phyloP scores from a whole-genome alignment of 2,329 filamentous ascomycete genomes.

The Diplocarpon rosae region DNA sequence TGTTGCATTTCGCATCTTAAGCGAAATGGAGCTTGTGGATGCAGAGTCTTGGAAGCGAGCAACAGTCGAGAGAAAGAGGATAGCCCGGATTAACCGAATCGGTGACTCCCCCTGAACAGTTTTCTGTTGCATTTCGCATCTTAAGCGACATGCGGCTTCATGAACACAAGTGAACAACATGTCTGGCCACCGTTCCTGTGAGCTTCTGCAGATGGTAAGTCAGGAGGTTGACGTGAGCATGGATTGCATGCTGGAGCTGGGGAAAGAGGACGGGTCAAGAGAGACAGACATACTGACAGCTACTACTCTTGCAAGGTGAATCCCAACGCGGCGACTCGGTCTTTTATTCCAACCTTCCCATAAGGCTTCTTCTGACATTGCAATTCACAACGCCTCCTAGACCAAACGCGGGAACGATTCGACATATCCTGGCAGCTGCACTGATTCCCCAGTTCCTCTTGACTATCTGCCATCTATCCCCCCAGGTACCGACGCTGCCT shows the following conservation, averaged over 20 bases:
- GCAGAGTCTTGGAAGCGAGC: neutral
- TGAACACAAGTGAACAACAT: neutral
- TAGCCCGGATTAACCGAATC: neutral
- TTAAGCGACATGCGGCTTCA: neutral
- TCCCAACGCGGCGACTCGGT: neutral
- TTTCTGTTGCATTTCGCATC: neutral
- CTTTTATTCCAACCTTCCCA: constrained; percentile 29
- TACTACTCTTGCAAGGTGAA: neutral
- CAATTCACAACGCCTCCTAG: constrained; percentile 79
- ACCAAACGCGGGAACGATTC: constrained; percentile 83
- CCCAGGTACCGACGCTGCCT: constrained; percentile 33
- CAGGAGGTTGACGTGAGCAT: neutral
- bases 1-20: constrained; percentile 3
- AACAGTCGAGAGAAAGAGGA: neutral
- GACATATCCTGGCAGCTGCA: constrained; percentile 62
- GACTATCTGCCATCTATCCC: constrained; percentile 57
- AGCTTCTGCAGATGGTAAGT: neutral
- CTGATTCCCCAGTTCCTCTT: constrained; percentile 66
- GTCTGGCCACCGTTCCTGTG: too few species aligned
- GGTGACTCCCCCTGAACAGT: neutral
- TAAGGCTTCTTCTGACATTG: constrained; percentile 55
- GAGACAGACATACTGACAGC: too few species aligned
- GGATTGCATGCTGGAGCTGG: neutral
- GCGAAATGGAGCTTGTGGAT: neutral
- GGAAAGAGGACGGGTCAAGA: neutral